Evolutionary conservation across 805 yeast genomes (phyloP).

Genomic region (Zygosaccharomyces pseudorouxii): DNA sequence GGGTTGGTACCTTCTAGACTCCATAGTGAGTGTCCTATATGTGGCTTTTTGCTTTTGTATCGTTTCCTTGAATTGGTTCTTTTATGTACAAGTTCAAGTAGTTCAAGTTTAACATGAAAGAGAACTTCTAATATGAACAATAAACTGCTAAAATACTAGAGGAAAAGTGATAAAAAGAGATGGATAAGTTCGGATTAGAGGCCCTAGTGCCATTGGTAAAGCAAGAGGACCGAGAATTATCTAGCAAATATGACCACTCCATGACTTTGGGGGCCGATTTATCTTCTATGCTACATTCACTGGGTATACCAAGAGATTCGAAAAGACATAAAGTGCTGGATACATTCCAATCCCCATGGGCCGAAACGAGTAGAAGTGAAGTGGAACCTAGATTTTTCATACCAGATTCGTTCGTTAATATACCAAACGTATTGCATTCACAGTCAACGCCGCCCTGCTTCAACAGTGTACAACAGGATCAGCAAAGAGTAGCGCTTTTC

Average conservation of each 20-base stretch:
- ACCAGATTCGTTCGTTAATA: constrained; percentile 51
- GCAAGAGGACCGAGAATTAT: constrained; percentile 25
- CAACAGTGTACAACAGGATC: constrained; percentile 34
- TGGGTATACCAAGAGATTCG: constrained; percentile 28
- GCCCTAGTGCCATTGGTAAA: constrained; percentile 33
- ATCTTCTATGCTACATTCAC: constrained; percentile 33
- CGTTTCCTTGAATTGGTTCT: neutral
- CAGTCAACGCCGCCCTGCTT: constrained; percentile 31
- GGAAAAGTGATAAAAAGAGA: constrained; percentile 1
- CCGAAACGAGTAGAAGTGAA: constrained; percentile 82
- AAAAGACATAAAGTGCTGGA: constrained; percentile 32
- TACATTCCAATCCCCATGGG: constrained; percentile 89
- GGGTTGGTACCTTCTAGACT: constrained; percentile 38
- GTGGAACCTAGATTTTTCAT: constrained; percentile 77
- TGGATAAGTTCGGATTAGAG: constrained; percentile 34
- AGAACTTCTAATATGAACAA: neutral
- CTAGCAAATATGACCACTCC: constrained; percentile 29
- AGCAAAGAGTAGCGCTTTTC: constrained; percentile 53
- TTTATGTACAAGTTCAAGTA: neutral
- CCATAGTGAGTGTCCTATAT: constrained; percentile 9
- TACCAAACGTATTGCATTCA: constrained; percentile 32
- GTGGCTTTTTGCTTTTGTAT: neutral
- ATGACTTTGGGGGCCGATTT: constrained; percentile 36
- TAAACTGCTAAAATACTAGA: neutral
- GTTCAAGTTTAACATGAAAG: neutral